phyloP scores from a whole-genome alignment of 208 protist genomes.

The Leishmania arabica region DNA sequence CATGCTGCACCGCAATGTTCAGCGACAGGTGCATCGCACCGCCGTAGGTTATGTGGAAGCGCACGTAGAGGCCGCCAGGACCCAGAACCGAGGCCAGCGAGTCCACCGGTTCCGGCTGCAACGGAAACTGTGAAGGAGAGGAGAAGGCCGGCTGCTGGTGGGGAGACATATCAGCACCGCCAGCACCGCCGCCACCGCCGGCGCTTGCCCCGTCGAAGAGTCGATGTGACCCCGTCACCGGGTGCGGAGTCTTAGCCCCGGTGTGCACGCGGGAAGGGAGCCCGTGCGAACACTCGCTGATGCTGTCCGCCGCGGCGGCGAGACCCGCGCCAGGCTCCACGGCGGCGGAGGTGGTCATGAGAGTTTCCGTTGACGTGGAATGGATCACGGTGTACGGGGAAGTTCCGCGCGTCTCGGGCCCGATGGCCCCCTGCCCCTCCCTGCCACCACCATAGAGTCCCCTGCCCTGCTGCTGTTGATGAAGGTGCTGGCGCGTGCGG shows the following conservation, averaged over 20 bases:
- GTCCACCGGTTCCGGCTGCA: conserved; percentile 28
- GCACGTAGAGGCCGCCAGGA: conserved; percentile 59
- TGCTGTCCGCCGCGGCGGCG: conserved; percentile 3
- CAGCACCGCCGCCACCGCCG: not conserved
- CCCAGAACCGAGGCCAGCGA: conserved; percentile 53
- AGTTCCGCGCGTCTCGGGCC: conserved; percentile 4
- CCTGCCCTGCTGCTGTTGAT: not conserved
- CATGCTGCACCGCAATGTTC: conserved; percentile 52
- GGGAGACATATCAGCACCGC: not conserved
- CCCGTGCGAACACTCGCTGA: conserved; percentile 22
- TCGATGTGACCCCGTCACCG: not conserved
- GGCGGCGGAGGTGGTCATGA: not conserved
- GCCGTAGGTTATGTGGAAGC: conserved; percentile 85
- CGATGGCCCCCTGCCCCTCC: not conserved
- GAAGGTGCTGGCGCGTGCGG: not conserved
- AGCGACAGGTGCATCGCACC: conserved; percentile 64
- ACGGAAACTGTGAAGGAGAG: conserved; percentile 17
- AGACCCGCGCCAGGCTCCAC: not conserved
- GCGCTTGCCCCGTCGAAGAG: conserved; percentile 2
- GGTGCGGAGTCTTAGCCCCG: conserved; percentile 5
- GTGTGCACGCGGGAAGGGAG: conserved; percentile 13
- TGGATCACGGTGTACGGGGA: conserved; percentile 5
- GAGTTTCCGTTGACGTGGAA: conserved; percentile 8
- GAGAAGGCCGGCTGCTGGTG: not conserved
- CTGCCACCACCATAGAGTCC: conserved; percentile 1